phyloP scores from a whole-genome alignment of 1,284 basidiomycete species.

The Exobasidium rhododendri region DNA sequence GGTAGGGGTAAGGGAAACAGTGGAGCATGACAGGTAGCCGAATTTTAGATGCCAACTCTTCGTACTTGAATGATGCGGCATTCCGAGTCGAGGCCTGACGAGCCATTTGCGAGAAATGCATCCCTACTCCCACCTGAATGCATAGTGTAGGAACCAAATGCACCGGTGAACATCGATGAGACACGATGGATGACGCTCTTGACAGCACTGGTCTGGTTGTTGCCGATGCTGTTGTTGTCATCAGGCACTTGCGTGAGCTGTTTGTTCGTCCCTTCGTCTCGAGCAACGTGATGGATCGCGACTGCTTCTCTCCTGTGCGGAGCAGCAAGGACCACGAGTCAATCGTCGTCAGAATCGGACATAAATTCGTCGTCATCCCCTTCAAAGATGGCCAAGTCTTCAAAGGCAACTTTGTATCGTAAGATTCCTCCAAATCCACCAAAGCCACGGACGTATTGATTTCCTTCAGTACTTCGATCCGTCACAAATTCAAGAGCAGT shows the following conservation, averaged over 20 bases:
- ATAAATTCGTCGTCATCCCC: slow-evolving; percentile 48
- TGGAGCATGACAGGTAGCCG: too few species aligned
- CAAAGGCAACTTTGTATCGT: slow-evolving; percentile 59
- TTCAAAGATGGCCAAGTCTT: slow-evolving; percentile 51
- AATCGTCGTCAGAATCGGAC: slow-evolving; percentile 19
- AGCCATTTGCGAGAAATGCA: neutral
- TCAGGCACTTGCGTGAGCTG: too few species aligned
- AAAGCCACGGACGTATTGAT: slow-evolving; percentile 97
- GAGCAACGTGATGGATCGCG: too few species aligned
- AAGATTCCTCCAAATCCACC: slow-evolving; percentile 94
- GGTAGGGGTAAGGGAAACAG: too few species aligned
- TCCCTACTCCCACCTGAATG: neutral
- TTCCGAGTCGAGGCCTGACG: neutral
- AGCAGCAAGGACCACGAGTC: slow-evolving; percentile 8
- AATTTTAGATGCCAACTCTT: too few species aligned
- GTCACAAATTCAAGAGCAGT: slow-evolving; percentile 72
- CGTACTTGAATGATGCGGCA: too few species aligned
- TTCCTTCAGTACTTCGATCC: slow-evolving; percentile 81
- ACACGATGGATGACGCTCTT: too few species aligned
- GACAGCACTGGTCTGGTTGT: too few species aligned
- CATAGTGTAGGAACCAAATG: neutral
- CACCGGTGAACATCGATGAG: too few species aligned
- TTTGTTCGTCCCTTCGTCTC: too few species aligned
- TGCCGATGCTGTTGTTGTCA: too few species aligned
- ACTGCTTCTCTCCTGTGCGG: too few species aligned